A percentile compares a stretch with the other conserved stretches of the same genome.
Conservation (phyloP, 345 rosid species). For the Acer negundo region DNA sequence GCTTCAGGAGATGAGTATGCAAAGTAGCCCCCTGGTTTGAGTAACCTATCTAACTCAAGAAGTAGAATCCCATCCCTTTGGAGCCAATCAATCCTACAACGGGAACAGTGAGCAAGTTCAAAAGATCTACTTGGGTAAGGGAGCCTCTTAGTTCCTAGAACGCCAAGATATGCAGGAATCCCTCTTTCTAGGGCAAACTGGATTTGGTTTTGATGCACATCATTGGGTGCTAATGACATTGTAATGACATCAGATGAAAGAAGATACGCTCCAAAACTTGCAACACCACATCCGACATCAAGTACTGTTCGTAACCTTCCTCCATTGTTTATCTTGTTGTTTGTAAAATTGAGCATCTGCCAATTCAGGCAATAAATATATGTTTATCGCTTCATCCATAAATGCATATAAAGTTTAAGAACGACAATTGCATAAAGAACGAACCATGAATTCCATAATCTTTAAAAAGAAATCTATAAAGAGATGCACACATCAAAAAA, state of each 20-base stretch:
- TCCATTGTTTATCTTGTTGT: conserved; percentile 63
- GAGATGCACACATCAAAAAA: conserved; percentile 5
- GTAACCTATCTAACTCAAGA: conserved; percentile 94
- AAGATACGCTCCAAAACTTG: conserved; percentile 96
- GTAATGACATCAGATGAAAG: conserved; percentile 82
- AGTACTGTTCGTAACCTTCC: conserved; percentile 88
- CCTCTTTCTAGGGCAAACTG: conserved; percentile 99
- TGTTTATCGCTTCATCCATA: conserved; percentile 17
- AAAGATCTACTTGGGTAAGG: conserved; percentile 99
- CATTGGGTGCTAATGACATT: conserved; percentile 96
- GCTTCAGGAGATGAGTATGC: conserved; percentile 99
- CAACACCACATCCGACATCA: conserved; percentile 99
- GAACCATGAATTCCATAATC: neutral
- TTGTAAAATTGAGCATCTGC: conserved; percentile 94
- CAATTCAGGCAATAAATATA: conserved; percentile 23
- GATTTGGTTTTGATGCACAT: conserved; percentile 99
- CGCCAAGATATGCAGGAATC: conserved; percentile 98
- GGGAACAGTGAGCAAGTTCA: conserved; percentile 96
- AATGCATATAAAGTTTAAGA: neutral
- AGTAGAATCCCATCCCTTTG: conserved; percentile 98
- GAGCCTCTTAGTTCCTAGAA: conserved; percentile 90
- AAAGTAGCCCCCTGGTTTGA: conserved; percentile 97
- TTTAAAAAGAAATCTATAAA: neutral
- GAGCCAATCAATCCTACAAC: conserved; percentile 99
- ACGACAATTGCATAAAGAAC: neutral